These are phyloP conservation scores for Henckelia pumila DNA, from an alignment of 257 asterid genomes.

Conservation along the genomic window DNA sequence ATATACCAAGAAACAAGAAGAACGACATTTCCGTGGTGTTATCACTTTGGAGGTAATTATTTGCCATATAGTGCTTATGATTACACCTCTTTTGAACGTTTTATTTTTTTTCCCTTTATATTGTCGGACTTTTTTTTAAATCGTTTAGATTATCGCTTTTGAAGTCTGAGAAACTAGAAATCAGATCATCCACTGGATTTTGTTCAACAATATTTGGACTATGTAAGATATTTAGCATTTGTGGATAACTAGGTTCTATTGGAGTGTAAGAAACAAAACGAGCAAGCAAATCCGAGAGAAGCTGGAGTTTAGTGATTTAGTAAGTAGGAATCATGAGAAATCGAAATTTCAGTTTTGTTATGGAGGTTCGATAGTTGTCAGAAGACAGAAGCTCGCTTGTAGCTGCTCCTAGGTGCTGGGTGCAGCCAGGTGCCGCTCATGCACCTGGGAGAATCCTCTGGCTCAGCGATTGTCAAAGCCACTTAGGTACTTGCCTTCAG, in stretches of 20 bases:
- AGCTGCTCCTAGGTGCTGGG: too few species aligned
- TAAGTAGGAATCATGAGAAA: neutral
- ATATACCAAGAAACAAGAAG: slow-evolving; percentile 75
- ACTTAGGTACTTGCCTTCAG: too few species aligned
- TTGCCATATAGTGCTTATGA: neutral
- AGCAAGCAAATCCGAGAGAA: neutral
- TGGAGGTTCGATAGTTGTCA: neutral
- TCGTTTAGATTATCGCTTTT: neutral
- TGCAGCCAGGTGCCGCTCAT: too few species aligned
- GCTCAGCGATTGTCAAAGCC: too few species aligned
- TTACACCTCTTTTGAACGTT: neutral
- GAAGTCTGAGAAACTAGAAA: neutral
- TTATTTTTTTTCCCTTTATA: neutral
- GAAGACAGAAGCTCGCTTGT: neutral
- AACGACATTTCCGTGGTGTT: slow-evolving; percentile 76
- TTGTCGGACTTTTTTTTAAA: neutral
- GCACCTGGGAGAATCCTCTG: too few species aligned
- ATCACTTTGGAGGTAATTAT: slow-evolving; percentile 62
- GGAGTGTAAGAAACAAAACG: neutral
- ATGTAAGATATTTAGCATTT: neutral
- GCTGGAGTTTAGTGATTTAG: neutral
- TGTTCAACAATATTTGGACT: neutral
- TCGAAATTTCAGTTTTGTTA: neutral
- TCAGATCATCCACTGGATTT: neutral
- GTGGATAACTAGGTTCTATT: neutral